phyloP scores from a whole-genome alignment of 139 green algal species.

The Deuterostichococcus epilithicus region DNA sequence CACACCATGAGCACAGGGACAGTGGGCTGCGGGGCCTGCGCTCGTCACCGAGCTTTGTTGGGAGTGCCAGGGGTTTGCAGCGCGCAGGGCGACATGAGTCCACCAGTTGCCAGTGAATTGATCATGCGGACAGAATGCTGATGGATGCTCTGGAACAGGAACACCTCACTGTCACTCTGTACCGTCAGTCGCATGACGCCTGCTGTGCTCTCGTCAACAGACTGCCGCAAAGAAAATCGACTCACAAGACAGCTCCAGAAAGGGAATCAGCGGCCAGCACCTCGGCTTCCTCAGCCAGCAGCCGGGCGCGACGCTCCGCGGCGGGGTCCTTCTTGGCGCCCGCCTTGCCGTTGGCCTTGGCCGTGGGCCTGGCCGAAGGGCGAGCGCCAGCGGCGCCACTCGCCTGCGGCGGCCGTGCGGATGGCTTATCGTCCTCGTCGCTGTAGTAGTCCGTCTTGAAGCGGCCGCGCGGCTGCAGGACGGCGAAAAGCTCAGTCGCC shows the following conservation, averaged over 20 bases:
- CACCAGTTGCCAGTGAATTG: too few species aligned
- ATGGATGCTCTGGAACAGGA: too few species aligned
- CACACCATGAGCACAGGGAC: too few species aligned
- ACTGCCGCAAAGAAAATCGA: background rate
- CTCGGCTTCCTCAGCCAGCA: constrained; percentile 62
- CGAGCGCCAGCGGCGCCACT: background rate
- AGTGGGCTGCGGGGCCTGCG: too few species aligned
- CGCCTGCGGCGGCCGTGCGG: background rate
- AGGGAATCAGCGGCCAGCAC: constrained; percentile 13
- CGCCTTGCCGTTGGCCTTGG: constrained; percentile 4
- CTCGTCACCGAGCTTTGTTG: too few species aligned
- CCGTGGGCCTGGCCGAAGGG: background rate
- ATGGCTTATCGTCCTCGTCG: background rate
- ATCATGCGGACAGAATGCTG: too few species aligned
- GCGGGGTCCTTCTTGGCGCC: constrained; percentile 49
- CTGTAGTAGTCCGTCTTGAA: background rate
- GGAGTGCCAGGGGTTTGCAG: background rate
- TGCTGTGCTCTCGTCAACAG: background rate
- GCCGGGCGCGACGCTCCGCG: constrained; percentile 40
- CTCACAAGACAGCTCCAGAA: background rate
- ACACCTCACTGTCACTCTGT: background rate
- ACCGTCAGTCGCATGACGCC: background rate
- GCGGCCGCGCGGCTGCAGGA: background rate
- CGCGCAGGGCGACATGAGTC: background rate
- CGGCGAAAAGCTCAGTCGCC: background rate